A percentile compares a stretch with the other conserved stretches of the same genome.
Conservation (phyloP, 768 basidiomycete species). For the Boletus barrowsii region DNA sequence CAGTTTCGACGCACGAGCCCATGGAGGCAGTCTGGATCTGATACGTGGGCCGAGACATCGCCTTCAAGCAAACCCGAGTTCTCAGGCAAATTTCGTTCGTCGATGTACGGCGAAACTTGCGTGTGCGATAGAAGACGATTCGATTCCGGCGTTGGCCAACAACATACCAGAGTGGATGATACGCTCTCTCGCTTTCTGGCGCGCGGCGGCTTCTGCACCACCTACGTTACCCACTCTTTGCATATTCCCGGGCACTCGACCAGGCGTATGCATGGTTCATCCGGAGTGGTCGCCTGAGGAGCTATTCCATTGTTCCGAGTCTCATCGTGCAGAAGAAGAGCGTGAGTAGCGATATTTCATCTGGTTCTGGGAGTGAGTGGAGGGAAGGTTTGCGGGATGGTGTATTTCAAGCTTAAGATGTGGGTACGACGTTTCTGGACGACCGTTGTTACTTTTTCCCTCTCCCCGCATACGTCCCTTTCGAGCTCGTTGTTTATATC, state of each 20-base stretch:
- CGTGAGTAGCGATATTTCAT: slow-evolving; percentile 52
- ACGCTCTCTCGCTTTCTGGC: slow-evolving; percentile 56
- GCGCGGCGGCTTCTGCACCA: slow-evolving; percentile 60
- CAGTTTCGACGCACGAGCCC: slow-evolving; percentile 3
- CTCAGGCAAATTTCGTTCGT: neutral
- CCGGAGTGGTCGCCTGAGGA: slow-evolving; percentile 48
- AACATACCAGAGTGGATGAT: slow-evolving; percentile 45
- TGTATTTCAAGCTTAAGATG: slow-evolving; percentile 33
- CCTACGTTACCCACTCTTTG: slow-evolving; percentile 61
- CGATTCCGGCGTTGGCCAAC: slow-evolving; percentile 33
- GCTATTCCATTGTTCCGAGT: slow-evolving; percentile 67
- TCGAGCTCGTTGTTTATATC: too few species aligned
- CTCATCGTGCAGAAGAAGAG: slow-evolving; percentile 65
- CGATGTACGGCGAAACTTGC: slow-evolving; percentile 27
- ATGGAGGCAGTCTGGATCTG: slow-evolving; percentile 18
- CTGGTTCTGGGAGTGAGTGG: slow-evolving; percentile 53
- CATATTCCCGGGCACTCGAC: slow-evolving; percentile 76
- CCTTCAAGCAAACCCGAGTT: slow-evolving; percentile 1
- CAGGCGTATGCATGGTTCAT: slow-evolving; percentile 71
- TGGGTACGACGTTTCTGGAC: too few species aligned
- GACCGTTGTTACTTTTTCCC: too few species aligned
- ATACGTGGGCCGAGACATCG: slow-evolving; percentile 14
- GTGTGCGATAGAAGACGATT: slow-evolving; percentile 43
- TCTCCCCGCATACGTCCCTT: too few species aligned
- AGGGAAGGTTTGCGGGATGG: slow-evolving; percentile 47